These are phyloP conservation scores for Argentina anserina DNA, from an alignment of 306 rosid species.

Conservation along the genomic window DNA sequence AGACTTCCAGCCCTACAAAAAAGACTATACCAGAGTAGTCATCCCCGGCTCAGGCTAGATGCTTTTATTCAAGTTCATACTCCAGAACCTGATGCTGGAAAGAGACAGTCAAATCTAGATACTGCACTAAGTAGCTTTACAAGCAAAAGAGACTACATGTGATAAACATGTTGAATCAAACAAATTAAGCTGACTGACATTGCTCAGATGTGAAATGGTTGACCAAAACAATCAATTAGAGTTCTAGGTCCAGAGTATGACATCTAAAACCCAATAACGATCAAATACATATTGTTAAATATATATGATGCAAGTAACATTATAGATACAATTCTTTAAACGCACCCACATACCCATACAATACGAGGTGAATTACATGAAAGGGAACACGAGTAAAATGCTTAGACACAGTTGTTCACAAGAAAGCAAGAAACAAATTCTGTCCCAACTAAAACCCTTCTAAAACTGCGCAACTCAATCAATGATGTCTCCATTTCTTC, in stretches of 20 bases:
- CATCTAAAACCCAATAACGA: neutral
- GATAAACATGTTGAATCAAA: neutral
- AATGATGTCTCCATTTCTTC: neutral
- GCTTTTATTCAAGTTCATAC: neutral
- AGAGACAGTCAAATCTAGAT: neutral
- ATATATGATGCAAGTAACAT: neutral
- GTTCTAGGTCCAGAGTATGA: neutral
- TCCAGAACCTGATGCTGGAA: neutral
- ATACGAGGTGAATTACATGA: too few species aligned
- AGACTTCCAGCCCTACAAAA: neutral
- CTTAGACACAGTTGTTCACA: neutral
- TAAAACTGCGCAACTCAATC: neutral
- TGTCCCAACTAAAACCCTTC: conserved; percentile 1
- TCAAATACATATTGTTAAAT: neutral
- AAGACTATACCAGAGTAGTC: neutral
- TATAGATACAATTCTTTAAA: too few species aligned
- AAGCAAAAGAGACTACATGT: neutral
- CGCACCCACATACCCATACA: neutral
- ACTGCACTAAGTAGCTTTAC: neutral
- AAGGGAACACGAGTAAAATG: too few species aligned
- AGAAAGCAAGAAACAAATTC: too few species aligned
- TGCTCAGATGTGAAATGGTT: neutral
- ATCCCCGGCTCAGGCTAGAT: neutral
- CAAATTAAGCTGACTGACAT: neutral
- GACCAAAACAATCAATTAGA: neutral